Evolutionary conservation across 1,139 yeast species (phyloP).

Genomic region (Hansenula sp.): DNA sequence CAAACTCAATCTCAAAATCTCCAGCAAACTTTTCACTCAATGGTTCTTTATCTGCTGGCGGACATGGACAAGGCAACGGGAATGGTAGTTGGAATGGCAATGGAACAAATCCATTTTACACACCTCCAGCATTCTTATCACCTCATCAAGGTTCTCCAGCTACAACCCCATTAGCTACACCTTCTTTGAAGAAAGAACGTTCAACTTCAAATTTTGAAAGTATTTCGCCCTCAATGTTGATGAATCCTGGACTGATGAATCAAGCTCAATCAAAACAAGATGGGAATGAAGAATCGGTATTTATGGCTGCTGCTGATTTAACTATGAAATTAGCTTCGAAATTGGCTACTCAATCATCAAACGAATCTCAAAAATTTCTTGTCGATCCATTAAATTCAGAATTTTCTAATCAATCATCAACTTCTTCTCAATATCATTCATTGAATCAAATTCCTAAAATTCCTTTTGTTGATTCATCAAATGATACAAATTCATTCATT

Average conservation of each 20-base stretch:
- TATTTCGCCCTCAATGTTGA: slow-evolving; percentile 21
- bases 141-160: slow-evolving; percentile 28
- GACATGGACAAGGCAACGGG: too few species aligned
- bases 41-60: neutral
- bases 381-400: slow-evolving; percentile 7
- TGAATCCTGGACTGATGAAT: slow-evolving; percentile 9
- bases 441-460: neutral
- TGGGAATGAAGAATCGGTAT: slow-evolving; percentile 14
- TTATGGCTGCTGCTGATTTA: slow-evolving; percentile 28
- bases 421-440: neutral
- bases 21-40: slow-evolving; percentile 9
- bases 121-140: slow-evolving; percentile 39
- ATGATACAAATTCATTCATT: slow-evolving; percentile 4
- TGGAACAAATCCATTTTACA: slow-evolving; percentile 42
- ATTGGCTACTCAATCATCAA: slow-evolving; percentile 8
- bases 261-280: neutral
- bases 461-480: slow-evolving; percentile 7
- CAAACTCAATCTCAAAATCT: slow-evolving; percentile 11
- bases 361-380: slow-evolving; percentile 4
- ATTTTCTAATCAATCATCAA: neutral
- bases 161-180: slow-evolving; percentile 22
- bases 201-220: slow-evolving; percentile 8
- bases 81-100: neutral
- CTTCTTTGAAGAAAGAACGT: slow-evolving; percentile 11
- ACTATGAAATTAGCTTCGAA: slow-evolving; percentile 28